Conservation (phyloP, 306 rosid genomes). For the Sicyos edulis region DNA sequence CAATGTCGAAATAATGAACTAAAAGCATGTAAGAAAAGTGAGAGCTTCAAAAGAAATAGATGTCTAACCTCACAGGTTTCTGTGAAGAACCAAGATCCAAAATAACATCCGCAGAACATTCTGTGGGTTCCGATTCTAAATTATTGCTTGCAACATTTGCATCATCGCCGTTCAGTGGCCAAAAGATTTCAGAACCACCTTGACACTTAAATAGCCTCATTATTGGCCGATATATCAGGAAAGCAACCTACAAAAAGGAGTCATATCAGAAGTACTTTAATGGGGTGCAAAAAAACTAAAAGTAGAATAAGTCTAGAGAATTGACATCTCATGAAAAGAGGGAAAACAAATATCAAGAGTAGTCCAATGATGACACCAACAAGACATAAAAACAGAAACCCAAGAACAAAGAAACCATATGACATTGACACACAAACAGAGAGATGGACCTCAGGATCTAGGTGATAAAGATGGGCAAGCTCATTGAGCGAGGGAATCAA, state of each 20-base stretch:
- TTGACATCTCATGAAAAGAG: background rate
- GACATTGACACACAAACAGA: constrained; percentile 7
- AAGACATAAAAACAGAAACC: background rate
- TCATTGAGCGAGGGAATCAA: constrained; percentile 81
- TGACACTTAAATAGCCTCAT: constrained; percentile 82
- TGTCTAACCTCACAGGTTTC: constrained; percentile 49
- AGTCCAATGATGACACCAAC: constrained; percentile 3
- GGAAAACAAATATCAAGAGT: background rate
- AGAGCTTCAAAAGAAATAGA: background rate
- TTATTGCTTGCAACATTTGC: constrained; percentile 36
- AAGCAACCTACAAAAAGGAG: constrained; percentile 58
- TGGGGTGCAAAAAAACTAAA: background rate
- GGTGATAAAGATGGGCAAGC: constrained; percentile 80
- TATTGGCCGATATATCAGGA: constrained; percentile 92
- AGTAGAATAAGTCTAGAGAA: background rate
- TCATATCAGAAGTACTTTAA: background rate
- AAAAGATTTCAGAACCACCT: constrained; percentile 54
- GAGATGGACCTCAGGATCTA: constrained; percentile 76
- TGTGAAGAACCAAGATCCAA: constrained; percentile 65
- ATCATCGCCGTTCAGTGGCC: constrained; percentile 72
- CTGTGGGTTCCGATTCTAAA: constrained; percentile 51
- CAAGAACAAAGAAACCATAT: background rate
- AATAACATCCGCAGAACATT: constrained; percentile 42
- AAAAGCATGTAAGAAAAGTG: background rate
- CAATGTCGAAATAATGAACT: background rate